Evolutionary conservation across 2,329 filamentous ascomycete species (phyloP), one percentile per base, ranked within the genome.

Genomic region (Cladosporium sp.): DNA sequence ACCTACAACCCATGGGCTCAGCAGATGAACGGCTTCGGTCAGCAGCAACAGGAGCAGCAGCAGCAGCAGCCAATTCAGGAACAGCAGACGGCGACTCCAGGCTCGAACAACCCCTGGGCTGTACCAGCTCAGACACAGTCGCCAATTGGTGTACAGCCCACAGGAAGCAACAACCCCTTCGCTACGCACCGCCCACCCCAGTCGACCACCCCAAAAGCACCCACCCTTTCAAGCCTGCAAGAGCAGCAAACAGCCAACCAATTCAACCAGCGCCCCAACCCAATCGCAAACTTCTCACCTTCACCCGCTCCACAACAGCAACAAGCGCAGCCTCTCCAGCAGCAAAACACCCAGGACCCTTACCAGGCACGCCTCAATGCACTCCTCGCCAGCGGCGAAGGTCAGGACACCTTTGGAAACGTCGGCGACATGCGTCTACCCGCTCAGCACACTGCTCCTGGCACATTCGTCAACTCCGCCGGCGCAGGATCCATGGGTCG

Each of bases 131-230:
- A 86, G 67, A 82, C 88, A n/a, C 75, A 78, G 60, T 85, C 90
- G 62, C 80, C 89, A 1, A 80, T 97, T 69, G 89, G 91, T 76
- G 91, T 93, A 4, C 90, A 92, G 76, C 90, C 92, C 3, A 99
- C 95, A 2, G 95, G 95, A 58, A 98, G 95, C 18, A 99, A 99
- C 83, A 99, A 99, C 77, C 95, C 95, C 2, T 99, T 99, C 75
- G 94, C 95, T 30, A 84, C 86, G 14, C 86, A 89, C n/a, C 82
- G 85, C 66, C 81, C 86, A 71, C 81, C 89, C 83, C 74, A 88
- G 81, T 69, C 86, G 82, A 70, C 74, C 67, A 55, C 77, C 72
- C 68, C 85, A 85, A 77, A 82, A 24, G 83, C 85, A 32, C 89
- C 92, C 14, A 88, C 89, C 2, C 85, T 98, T 60, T 87, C 88